Evolutionary conservation across 2,329 filamentous ascomycete species (phyloP).

Genomic region (Chaetomium globosum): DNA sequence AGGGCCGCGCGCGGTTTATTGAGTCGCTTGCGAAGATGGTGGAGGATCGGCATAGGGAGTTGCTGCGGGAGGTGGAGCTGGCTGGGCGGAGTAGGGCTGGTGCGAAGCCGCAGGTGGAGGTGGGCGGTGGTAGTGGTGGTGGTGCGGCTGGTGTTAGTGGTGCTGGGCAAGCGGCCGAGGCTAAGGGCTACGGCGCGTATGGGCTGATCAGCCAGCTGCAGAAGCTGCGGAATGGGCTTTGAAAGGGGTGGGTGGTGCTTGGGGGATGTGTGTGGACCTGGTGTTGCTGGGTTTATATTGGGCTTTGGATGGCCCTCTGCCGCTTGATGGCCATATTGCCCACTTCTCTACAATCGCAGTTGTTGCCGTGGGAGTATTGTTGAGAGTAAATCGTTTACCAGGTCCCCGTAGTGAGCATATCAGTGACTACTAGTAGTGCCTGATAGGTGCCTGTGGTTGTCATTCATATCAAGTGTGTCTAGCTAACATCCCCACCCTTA

Average conservation of each 20-base stretch:
- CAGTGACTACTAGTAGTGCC: no score
- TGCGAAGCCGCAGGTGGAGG: constrained; percentile 18
- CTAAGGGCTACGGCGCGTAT: constrained; percentile 55
- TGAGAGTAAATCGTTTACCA: background rate
- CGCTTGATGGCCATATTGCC: background rate
- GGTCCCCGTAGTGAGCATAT: no score
- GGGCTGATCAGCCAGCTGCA: constrained; percentile 65
- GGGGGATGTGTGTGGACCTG: background rate
- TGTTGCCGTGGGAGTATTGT: background rate
- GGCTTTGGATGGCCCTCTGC: background rate
- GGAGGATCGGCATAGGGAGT: constrained; percentile 68
- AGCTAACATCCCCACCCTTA: background rate
- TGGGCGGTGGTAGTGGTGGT: background rate
- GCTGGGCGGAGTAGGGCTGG: constrained; percentile 5
- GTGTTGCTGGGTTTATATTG: background rate
- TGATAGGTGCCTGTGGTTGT: background rate
- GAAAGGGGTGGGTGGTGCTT: background rate
- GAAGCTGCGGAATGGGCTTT: constrained; percentile 53
- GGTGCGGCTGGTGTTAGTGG: constrained; percentile 33
- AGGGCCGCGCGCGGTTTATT: constrained; percentile 77
- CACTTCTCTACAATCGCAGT: background rate
- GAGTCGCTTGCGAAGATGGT: constrained; percentile 79
- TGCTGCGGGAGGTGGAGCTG: constrained; percentile 56
- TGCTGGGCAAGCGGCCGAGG: constrained; percentile 47
- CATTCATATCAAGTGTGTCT: background rate